Evolutionary conservation across 352 stramenopile species (phyloP).

Genomic region (Phytophthora parvispora): DNA sequence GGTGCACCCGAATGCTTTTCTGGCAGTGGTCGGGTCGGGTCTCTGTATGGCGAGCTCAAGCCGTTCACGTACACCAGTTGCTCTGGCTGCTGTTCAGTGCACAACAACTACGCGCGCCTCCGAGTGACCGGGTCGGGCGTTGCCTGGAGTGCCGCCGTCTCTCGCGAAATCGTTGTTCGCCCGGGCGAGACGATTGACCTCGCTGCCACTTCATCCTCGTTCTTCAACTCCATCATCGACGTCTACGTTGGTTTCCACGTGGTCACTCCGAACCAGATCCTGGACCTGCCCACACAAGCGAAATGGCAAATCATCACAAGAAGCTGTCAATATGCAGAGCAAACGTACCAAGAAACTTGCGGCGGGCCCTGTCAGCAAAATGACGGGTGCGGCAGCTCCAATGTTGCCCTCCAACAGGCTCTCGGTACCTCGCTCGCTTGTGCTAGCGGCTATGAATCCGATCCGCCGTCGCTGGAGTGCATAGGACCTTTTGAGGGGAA

Average conservation of each 20-base stretch:
- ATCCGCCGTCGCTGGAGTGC: constrained; percentile 58
- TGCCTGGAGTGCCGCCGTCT: constrained; percentile 43
- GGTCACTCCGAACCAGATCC: constrained; percentile 73
- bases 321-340: constrained; percentile 59
- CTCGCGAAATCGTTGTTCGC: constrained; percentile 48
- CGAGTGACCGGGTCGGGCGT: constrained; percentile 46
- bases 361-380: constrained; percentile 41
- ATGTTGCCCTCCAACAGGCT: constrained; percentile 49
- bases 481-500: constrained; percentile 56
- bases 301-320: constrained; percentile 77
- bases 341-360: constrained; percentile 59
- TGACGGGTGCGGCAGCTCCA: constrained; percentile 65
- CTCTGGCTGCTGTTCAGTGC: constrained; percentile 74
- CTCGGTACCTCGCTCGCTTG: constrained; percentile 41
- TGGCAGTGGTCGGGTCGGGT: constrained; percentile 57
- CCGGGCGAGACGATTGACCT: constrained; percentile 66
- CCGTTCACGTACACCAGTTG: constrained; percentile 69
- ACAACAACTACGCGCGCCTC: constrained; percentile 60
- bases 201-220: constrained; percentile 45
- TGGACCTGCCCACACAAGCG: constrained; percentile 56
- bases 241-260: constrained; percentile 83
- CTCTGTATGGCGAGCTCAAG: constrained; percentile 54
- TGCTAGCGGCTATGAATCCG: constrained; percentile 49
- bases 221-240: constrained; percentile 73
- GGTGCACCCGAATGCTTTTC: constrained; percentile 69